Evolutionary conservation across 2,329 filamentous ascomycete genomes (phyloP).

Genomic region (Aschersonia sp.): DNA sequence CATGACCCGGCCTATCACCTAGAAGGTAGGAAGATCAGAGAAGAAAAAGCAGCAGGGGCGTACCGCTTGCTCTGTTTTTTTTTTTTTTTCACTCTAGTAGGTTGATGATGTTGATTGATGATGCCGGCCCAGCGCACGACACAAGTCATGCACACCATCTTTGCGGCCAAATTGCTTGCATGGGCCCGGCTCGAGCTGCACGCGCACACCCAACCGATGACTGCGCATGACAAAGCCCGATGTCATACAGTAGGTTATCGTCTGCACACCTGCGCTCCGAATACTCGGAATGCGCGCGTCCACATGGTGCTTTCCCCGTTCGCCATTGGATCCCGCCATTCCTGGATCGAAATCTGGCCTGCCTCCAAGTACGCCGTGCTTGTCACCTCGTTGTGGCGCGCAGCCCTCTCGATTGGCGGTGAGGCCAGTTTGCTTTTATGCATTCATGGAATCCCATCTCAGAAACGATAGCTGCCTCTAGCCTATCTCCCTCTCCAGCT

Average conservation of each 20-base stretch:
- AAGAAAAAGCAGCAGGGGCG: no score
- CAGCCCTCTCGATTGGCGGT: neutral
- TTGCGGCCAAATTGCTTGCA: neutral
- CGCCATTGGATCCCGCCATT: neutral
- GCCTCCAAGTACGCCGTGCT: neutral
- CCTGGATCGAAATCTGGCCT: neutral
- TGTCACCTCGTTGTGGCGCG: neutral
- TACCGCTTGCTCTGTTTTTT: no score
- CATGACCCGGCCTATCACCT: no score
- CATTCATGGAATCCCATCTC: neutral
- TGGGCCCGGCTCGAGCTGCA: neutral
- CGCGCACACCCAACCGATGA: neutral
- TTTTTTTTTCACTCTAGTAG: no score
- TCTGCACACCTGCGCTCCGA: neutral
- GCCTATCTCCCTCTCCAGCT: no score
- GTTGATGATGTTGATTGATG: neutral
- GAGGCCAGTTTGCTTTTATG: neutral
- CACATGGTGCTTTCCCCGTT: neutral
- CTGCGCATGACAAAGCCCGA: no score
- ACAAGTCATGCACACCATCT: neutral
- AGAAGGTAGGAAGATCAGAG: no score
- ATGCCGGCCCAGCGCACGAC: neutral
- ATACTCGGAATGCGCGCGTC: neutral
- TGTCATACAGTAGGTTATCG: neutral
- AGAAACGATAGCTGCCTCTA: no score